Evolutionary conservation across 2,329 filamentous ascomycete species (phyloP).

Genomic region (Cladosporium velox): DNA sequence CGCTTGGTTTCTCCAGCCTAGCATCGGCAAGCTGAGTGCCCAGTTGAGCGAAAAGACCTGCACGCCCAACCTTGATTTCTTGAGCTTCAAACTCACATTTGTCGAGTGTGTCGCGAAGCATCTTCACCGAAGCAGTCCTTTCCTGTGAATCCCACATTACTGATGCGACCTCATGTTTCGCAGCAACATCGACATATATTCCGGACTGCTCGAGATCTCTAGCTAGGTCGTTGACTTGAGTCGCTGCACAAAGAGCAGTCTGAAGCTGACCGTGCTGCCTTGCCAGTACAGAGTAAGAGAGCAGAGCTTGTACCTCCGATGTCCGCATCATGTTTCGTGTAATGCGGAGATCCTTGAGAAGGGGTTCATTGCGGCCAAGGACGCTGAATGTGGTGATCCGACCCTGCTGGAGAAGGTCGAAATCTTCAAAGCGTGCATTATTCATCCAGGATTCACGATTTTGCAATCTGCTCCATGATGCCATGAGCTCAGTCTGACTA

Average conservation of each 20-base stretch:
- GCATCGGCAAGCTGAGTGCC: conserved; percentile 88
- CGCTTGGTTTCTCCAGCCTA: conserved; percentile 84
- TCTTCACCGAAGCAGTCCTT: conserved; percentile 81
- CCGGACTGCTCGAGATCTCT: conserved; percentile 68
- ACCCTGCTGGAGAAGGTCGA: conserved; percentile 78
- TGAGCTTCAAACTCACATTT: conserved; percentile 66
- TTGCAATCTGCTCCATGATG: conserved; percentile 64
- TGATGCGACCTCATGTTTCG: conserved; percentile 80
- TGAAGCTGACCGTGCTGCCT: conserved; percentile 80
- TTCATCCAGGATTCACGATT: conserved; percentile 72
- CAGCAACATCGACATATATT: conserved; percentile 72
- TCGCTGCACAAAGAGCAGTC: conserved; percentile 82
- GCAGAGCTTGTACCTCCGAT: conserved; percentile 74
- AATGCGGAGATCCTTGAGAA: conserved; percentile 64
- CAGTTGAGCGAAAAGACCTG: conserved; percentile 82
- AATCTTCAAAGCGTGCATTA: conserved; percentile 67
- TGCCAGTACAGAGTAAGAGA: conserved; percentile 73
- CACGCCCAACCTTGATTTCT: conserved; percentile 68
- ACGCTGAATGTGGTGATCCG: conserved; percentile 81
- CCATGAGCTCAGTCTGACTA: conserved; percentile 60
- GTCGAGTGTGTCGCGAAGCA: conserved; percentile 74
- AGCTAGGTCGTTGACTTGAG: conserved; percentile 78
- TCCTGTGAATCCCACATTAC: conserved; percentile 95
- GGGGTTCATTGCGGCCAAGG: conserved; percentile 67
- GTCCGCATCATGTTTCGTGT: conserved; percentile 65